A percentile compares a stretch with the other conserved stretches of the same genome.
Conservation (phyloP, 495 filamentous ascomycete genomes). For the Aspergillus sclerotioniger region DNA sequence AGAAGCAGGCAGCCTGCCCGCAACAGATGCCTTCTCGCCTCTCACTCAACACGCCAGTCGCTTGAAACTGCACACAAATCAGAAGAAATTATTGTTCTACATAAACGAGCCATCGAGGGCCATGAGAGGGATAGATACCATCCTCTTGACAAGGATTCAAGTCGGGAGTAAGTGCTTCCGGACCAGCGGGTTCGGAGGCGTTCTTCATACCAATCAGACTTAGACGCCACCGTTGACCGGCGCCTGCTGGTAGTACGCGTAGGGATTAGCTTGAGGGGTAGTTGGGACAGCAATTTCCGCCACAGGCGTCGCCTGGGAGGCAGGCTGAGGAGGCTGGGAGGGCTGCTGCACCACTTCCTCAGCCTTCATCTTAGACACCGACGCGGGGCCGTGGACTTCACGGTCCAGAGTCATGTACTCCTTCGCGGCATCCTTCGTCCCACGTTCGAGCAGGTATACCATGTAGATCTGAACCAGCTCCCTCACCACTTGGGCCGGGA, state of each 20-base stretch:
- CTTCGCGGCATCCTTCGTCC: slow-evolving; percentile 78
- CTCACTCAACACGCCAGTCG: slow-evolving; percentile 22
- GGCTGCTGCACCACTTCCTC: slow-evolving; percentile 26
- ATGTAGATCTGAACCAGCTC: slow-evolving; percentile 80
- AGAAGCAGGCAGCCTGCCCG: slow-evolving; percentile 10
- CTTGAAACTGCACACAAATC: slow-evolving; percentile 23
- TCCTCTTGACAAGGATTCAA: slow-evolving; percentile 1
- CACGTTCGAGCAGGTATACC: slow-evolving; percentile 79
- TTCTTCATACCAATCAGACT: not conserved
- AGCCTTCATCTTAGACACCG: slow-evolving; percentile 36
- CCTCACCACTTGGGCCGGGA: slow-evolving; percentile 65
- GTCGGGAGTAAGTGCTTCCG: not conserved
- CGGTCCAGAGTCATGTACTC: slow-evolving; percentile 82
- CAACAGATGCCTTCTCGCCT: slow-evolving; percentile 6
- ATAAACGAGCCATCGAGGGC: slow-evolving; percentile 14
- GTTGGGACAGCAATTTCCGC: slow-evolving; percentile 23
- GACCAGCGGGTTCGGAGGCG: not conserved
- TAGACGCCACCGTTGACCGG: slow-evolving; percentile 33
- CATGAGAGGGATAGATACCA: slow-evolving; percentile 1
- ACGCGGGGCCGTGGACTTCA: slow-evolving; percentile 71
- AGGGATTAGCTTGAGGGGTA: slow-evolving; percentile 26
- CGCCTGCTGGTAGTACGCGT: slow-evolving; percentile 42
- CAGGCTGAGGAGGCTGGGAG: slow-evolving; percentile 17
- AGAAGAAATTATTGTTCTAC: slow-evolving; percentile 35
- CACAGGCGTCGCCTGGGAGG: slow-evolving; percentile 13